Percentiles rank a stretch among this genome's conserved stretches.
These are phyloP conservation scores for Aspergillus unguis DNA, from an alignment of 2,329 filamentous ascomycete genomes.

Conservation along the genomic window DNA sequence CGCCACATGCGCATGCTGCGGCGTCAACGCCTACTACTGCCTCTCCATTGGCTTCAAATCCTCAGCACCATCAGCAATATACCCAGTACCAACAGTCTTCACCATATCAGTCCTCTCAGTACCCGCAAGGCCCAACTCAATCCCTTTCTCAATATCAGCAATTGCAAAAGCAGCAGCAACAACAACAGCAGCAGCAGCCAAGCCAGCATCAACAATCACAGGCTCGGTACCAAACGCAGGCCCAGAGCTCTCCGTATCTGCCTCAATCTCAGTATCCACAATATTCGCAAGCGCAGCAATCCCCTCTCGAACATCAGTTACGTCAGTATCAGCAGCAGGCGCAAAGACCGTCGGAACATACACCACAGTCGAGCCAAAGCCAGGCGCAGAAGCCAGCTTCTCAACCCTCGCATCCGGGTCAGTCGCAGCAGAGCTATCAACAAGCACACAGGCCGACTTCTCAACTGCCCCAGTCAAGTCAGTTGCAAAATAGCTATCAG, in stretches of 20 bases:
- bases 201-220: slow-evolving; percentile 6
- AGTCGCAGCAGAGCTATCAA: not conserved
- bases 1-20: slow-evolving; percentile 14
- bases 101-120: slow-evolving; percentile 1
- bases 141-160: slow-evolving; percentile 20
- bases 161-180: slow-evolving; percentile 4
- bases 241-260: slow-evolving; percentile 13
- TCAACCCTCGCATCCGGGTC: not conserved
- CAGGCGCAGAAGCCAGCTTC: not conserved
- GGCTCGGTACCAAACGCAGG: slow-evolving; percentile 10
- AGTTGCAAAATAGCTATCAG: slow-evolving; percentile 4
- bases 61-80: slow-evolving; percentile 14
- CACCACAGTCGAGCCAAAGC: slow-evolving; percentile 3
- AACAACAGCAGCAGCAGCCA: not conserved
- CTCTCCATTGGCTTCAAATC: slow-evolving; percentile 21
- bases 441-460: not conserved
- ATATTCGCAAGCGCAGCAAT: slow-evolving; percentile 9
- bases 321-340: slow-evolving; percentile 16
- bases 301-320: slow-evolving; percentile 15
- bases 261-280: slow-evolving; percentile 19
- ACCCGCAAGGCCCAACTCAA: slow-evolving; percentile 14
- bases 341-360: slow-evolving; percentile 13
- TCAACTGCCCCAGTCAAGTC: not conserved
- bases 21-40: slow-evolving; percentile 14
- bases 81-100: slow-evolving; percentile 10